These are phyloP conservation scores for Globomyces pollinis-pini DNA, from an alignment of 192 early-diverging fungal genomes.

Conservation along the genomic window DNA sequence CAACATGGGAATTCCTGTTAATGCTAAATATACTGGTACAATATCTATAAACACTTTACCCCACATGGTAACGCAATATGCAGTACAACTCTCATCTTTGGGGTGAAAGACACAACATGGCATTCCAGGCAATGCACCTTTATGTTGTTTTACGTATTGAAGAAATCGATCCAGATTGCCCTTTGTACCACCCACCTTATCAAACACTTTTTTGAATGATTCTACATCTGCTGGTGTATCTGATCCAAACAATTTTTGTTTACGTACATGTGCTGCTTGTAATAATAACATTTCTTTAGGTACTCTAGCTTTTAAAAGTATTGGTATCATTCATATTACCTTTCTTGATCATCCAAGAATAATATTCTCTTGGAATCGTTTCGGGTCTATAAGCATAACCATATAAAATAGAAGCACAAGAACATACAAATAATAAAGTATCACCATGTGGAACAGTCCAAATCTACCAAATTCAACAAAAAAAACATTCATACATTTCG, in stretches of 20 bases:
- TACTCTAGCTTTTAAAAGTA: background rate
- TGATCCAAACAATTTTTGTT: background rate
- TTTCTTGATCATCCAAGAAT: slow-evolving; percentile 2
- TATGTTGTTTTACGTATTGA: background rate
- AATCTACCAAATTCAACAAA: no score
- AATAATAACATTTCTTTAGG: background rate
- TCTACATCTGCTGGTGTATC: background rate
- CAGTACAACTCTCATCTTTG: slow-evolving; percentile 6
- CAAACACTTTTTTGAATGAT: background rate
- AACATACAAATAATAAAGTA: slow-evolving; percentile 22
- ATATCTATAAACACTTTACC: slow-evolving; percentile 32
- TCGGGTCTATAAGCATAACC: slow-evolving; percentile 33
- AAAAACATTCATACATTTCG: no score
- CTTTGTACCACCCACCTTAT: background rate
- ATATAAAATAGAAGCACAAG: slow-evolving; percentile 35
- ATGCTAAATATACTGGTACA: slow-evolving; percentile 58
- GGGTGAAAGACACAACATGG: slow-evolving; percentile 51
- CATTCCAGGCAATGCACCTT: slow-evolving; percentile 25
- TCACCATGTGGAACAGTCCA: slow-evolving; percentile 37
- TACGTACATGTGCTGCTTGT: background rate
- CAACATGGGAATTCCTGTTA: slow-evolving; percentile 68
- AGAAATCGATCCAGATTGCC: background rate
- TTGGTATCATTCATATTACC: no score
- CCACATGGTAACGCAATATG: slow-evolving; percentile 15
- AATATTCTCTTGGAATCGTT: slow-evolving; percentile 38